Evolutionary conservation across 257 asterid species (phyloP).

Genomic region (Solanum arcanum): DNA sequence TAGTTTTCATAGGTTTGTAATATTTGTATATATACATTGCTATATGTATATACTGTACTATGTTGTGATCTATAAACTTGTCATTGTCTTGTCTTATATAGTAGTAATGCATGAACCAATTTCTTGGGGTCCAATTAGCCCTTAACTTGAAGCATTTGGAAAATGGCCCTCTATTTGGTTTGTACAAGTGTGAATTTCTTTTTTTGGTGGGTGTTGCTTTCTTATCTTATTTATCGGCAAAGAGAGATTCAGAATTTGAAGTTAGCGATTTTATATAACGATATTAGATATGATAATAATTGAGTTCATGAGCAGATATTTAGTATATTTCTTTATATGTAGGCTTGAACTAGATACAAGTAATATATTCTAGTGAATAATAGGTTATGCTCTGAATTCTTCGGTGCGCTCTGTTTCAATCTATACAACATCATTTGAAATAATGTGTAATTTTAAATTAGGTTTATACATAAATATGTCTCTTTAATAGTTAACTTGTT

Average conservation of each 20-base stretch:
- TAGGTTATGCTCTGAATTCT: not conserved
- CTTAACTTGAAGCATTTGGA: not conserved
- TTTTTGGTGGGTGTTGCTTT: not conserved
- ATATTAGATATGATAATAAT: no score
- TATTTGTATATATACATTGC: not conserved
- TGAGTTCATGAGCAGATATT: not conserved
- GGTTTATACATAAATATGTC: no score
- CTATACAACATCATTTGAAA: no score
- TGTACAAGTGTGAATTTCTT: not conserved
- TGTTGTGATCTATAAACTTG: not conserved
- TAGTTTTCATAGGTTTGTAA: not conserved
- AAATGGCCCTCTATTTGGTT: not conserved
- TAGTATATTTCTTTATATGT: no score
- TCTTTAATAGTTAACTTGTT: no score
- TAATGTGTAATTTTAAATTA: no score
- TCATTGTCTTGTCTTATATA: not conserved
- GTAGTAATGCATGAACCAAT: not conserved
- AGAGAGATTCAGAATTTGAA: not conserved
- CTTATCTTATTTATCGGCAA: not conserved
- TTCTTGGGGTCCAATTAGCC: not conserved
- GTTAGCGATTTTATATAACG: no score
- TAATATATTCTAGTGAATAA: no score
- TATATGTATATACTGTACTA: not conserved
- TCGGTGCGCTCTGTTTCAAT: not conserved
- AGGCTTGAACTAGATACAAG: no score